These are phyloP conservation scores for Calonectria ilicicola DNA, from an alignment of 2,329 filamentous ascomycete genomes.

Conservation along the genomic window DNA sequence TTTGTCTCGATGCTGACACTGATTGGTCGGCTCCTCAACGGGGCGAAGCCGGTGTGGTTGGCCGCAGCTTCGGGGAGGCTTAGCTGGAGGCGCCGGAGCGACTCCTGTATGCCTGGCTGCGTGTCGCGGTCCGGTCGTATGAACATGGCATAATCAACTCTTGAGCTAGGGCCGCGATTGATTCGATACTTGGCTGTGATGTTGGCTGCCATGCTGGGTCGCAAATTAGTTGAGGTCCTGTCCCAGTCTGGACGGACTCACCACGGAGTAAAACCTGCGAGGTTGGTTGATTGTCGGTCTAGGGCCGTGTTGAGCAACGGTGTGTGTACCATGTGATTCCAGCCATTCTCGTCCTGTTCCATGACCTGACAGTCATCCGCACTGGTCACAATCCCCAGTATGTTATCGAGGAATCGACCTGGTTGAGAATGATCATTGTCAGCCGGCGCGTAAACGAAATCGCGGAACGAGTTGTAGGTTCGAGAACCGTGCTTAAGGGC, in stretches of 20 bases:
- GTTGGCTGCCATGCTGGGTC: slow-evolving; percentile 11
- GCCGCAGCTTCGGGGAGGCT: background rate
- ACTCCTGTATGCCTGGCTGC: background rate
- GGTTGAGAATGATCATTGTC: background rate
- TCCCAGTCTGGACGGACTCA: background rate
- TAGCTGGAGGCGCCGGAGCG: background rate
- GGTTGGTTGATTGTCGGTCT: background rate
- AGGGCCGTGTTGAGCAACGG: slow-evolving; percentile 8
- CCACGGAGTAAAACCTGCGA: slow-evolving; percentile 14
- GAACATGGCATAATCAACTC: slow-evolving; percentile 19
- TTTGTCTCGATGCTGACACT: slow-evolving; percentile 23
- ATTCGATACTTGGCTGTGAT: background rate
- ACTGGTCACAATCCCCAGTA: background rate
- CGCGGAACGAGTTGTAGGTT: background rate
- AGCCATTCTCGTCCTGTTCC: slow-evolving; percentile 15
- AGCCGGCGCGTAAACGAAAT: background rate
- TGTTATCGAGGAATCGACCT: background rate
- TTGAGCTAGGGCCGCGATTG: background rate
- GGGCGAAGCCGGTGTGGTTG: slow-evolving; percentile 19
- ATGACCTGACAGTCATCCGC: too few species aligned
- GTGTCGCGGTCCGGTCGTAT: background rate
- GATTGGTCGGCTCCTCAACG: slow-evolving; percentile 6
- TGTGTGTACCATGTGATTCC: slow-evolving; percentile 23
- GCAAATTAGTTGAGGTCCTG: background rate
- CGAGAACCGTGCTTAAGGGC: background rate